Conservation (phyloP, 129 eudicot species). For the Chrysanthemum seticuspe region DNA sequence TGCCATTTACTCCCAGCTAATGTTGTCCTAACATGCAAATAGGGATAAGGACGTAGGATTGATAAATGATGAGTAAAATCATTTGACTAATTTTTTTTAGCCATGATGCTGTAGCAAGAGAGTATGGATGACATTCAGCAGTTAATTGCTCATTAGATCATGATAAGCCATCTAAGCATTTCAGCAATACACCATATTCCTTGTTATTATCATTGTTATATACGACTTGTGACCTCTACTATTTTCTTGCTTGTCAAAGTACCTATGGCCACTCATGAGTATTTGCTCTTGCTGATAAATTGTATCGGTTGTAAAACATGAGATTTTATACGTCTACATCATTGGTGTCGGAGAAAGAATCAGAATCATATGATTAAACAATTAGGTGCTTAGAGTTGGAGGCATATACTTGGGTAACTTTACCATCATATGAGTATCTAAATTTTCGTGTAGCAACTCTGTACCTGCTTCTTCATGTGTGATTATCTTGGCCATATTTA, state of each 20-base stretch:
- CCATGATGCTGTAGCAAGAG: too few relatives aligned
- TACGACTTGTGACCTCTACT: conserved; percentile 3
- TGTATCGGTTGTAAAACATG: neutral
- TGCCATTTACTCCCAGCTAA: too few relatives aligned
- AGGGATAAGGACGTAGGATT: too few relatives aligned
- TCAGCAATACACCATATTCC: neutral
- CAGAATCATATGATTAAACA: neutral
- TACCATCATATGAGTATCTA: too few relatives aligned
- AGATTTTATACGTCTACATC: neutral
- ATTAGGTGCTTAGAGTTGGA: neutral
- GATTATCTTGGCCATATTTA: neutral
- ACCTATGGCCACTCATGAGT: neutral
- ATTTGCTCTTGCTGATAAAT: conserved; percentile 2
- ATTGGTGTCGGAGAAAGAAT: conserved; percentile 1
- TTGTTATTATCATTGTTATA: neutral
- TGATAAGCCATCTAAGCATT: neutral
- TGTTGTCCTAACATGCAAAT: too few relatives aligned
- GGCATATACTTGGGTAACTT: too few relatives aligned
- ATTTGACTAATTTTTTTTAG: too few relatives aligned
- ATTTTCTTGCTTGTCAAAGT: neutral
- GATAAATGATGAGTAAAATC: too few relatives aligned
- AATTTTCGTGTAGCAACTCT: too few relatives aligned
- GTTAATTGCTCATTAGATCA: neutral
- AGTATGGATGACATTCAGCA: conserved; percentile 1
- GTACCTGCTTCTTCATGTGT: neutral